phyloP scores from a whole-genome alignment of 2,329 filamentous ascomycete genomes.

The Magnaporthiopsis incrustans region DNA sequence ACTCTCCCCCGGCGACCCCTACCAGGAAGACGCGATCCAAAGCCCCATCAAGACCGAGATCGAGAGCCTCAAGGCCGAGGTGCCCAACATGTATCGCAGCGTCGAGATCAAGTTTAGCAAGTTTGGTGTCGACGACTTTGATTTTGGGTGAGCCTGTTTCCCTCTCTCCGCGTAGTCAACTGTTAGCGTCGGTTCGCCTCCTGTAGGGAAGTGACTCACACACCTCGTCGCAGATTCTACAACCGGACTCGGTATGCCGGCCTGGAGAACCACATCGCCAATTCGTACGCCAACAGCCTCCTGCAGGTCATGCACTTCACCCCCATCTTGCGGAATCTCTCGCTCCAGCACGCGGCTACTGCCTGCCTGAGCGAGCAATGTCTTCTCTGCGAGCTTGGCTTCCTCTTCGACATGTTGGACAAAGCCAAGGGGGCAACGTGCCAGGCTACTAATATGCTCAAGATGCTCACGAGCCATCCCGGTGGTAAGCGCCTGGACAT shows the following conservation, averaged over 20 bases:
- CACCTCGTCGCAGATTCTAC: conserved; percentile 61
- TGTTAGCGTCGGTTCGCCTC: background rate
- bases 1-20: background rate
- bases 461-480: conserved; percentile 76
- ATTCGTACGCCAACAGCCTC: conserved; percentile 91
- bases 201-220: conserved; percentile 7
- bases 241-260: conserved; percentile 90
- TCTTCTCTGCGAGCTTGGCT: conserved; percentile 88
- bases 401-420: conserved; percentile 94
- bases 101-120: conserved; percentile 99
- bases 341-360: conserved; percentile 81
- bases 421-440: conserved; percentile 92
- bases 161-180: background rate
- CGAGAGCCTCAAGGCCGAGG: conserved; percentile 69
- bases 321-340: conserved; percentile 77
- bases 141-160: conserved; percentile 63
- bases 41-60: conserved; percentile 39
- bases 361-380: conserved; percentile 77
- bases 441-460: conserved; percentile 90
- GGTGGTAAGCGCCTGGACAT: conserved; percentile 43
- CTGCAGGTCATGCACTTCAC: conserved; percentile 90
- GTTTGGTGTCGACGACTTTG: conserved; percentile 98
- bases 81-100: conserved; percentile 82
- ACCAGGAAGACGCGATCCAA: background rate
- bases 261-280: conserved; percentile 90